Percentiles rank a stretch among this genome's conserved stretches.
Conservation (phyloP, 2,329 filamentous ascomycete species). For the Trichoderma sp. region DNA sequence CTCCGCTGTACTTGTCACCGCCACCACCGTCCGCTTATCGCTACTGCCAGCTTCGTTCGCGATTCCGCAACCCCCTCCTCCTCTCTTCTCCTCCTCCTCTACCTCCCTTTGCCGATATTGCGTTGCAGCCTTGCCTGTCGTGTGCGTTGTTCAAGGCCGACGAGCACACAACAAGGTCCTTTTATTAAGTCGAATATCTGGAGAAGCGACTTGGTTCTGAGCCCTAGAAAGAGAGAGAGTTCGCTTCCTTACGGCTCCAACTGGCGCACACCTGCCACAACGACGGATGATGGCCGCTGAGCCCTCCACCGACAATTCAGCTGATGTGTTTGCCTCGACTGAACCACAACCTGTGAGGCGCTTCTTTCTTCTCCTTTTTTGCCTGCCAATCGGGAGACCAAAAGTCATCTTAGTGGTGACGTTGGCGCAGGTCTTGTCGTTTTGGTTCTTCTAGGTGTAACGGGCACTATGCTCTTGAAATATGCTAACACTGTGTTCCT, state of each 20-base stretch:
- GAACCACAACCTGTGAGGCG: constrained; percentile 47
- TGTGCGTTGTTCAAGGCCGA: background rate
- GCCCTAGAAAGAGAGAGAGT: constrained; percentile 30
- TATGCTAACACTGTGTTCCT: constrained; percentile 33
- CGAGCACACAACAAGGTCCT: background rate
- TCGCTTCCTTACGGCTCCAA: constrained; percentile 35
- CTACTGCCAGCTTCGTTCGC: constrained; percentile 5
- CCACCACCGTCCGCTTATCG: background rate
- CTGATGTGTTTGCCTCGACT: constrained; percentile 55
- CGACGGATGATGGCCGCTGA: constrained; percentile 68
- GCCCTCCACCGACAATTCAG: constrained; percentile 55
- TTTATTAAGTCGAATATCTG: background rate
- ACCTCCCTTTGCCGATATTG: constrained; percentile 8
- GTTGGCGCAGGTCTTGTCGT: constrained; percentile 25
- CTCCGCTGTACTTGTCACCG: constrained; percentile 5
- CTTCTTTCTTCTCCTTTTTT: background rate
- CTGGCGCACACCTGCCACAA: constrained; percentile 40
- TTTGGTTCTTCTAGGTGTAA: background rate
- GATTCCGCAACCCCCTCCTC: constrained; percentile 17
- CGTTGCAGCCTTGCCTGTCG: background rate
- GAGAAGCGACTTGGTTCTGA: background rate
- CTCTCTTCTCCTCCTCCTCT: constrained; percentile 7
- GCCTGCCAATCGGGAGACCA: background rate
- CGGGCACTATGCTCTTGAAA: constrained; percentile 7
- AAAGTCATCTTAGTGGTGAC: background rate